A percentile compares a stretch with the other conserved stretches of the same genome.
phyloP scores from a whole-genome alignment of 2,329 filamentous ascomycete genomes.

The Sporothrix brasiliensis region DNA sequence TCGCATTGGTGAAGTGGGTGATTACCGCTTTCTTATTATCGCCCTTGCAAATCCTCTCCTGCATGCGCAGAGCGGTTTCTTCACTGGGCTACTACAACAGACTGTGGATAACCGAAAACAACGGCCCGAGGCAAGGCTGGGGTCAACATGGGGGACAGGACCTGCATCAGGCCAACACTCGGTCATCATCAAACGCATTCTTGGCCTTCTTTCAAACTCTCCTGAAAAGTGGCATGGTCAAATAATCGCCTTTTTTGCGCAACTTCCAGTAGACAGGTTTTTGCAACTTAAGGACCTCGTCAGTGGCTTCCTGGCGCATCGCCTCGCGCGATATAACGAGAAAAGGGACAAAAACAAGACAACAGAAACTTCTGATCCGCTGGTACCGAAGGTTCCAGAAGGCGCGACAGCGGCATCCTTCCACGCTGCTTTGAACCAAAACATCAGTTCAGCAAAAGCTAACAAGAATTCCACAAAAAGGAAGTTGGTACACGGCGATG shows the following conservation, averaged over 20 bases:
- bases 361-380: slow-evolving; percentile 63
- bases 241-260: slow-evolving; percentile 76
- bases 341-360: slow-evolving; percentile 61
- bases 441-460: slow-evolving; percentile 49
- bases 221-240: slow-evolving; percentile 75
- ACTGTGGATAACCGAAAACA: slow-evolving; percentile 34
- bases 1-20: slow-evolving; percentile 66
- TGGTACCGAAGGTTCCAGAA: slow-evolving; percentile 73
- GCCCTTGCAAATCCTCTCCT: slow-evolving; percentile 78
- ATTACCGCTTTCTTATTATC: slow-evolving; percentile 77
- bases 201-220: slow-evolving; percentile 78
- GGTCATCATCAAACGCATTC: slow-evolving; percentile 79
- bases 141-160: slow-evolving; percentile 43
- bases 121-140: not conserved
- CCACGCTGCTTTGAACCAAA: slow-evolving; percentile 71
- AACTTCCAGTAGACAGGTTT: slow-evolving; percentile 68
- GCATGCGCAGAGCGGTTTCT: slow-evolving; percentile 50
- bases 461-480: slow-evolving; percentile 58
- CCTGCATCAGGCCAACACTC: slow-evolving; percentile 69
- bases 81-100: slow-evolving; percentile 46
- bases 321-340: slow-evolving; percentile 70
- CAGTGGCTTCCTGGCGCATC: slow-evolving; percentile 77
- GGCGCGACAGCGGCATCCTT: slow-evolving; percentile 70
- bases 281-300: slow-evolving; percentile 74
- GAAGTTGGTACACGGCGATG: slow-evolving; percentile 70